Base-by-base conservation (phyloP, 2,329 filamentous ascomycete species). In the Colletotrichum liriopes region DNA sequence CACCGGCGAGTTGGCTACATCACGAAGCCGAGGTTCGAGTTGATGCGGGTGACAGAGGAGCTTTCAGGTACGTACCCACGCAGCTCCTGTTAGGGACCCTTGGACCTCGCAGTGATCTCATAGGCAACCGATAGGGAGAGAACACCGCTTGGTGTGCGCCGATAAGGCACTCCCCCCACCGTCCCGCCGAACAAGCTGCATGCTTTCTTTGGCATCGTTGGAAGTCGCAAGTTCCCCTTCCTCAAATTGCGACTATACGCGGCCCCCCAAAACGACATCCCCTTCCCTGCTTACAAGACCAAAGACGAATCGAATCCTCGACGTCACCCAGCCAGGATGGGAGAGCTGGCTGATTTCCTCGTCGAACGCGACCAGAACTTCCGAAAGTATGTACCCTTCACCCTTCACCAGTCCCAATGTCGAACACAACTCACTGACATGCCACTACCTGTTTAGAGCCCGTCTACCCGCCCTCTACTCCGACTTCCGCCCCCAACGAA, bases 381-480 rank as follows among this genome's bases (percentile, higher is more conserved):
- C 68, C 84, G 87, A 77, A 89, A 84, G 89, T 90, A 79, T 63
- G 80, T 56, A 12, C 6, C 23, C 29, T 52, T 2, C 14, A 0
- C 3, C 23, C n/a, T n/a, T 45, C 16, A 39, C 11, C 37, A 6
- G 18, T 7, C 18, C 8, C 1, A 1, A 12, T 43, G 41, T 47
- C 18, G 16, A 52, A 41, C 58, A 74, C 14, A 62, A 65, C 18
- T 76, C 20, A n/a, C 43, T 66, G 3, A 52, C 37, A 43, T 49
- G 41, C 37, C 6, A 20, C 37, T 29, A 4, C n/a, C 64, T 29
- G 6, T 74, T 82, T 75, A 94, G 92, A 84, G 89, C 92, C 74
- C 93, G 95, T 61, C 87, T 98, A 16, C 92, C 94, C 16, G 95
- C 94, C 6, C 90, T 98, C 56, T 98, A 97, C 84, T 95, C 94